Percentiles rank a stretch among this genome's conserved stretches.
Conservation (phyloP, 768 basidiomycete species). For the Hydnomerulius pinastri region DNA sequence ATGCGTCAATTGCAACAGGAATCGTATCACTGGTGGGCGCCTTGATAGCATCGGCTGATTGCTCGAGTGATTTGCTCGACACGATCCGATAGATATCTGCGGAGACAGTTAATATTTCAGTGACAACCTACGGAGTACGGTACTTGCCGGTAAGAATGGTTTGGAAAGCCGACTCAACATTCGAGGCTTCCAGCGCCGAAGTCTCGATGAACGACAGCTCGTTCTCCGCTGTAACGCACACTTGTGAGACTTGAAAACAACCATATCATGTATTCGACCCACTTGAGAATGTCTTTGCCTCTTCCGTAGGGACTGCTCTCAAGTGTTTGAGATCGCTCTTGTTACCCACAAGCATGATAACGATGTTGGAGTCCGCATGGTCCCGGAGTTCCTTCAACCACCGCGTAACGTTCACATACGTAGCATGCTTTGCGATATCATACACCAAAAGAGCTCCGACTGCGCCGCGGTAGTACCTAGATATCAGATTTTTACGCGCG, state of each 20-base stretch:
- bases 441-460: constrained; percentile 92
- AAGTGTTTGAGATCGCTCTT: constrained; percentile 99
- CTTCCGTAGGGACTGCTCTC: constrained; percentile 94
- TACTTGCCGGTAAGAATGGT: constrained; percentile 85
- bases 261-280: constrained; percentile 32
- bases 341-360: constrained; percentile 96
- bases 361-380: constrained; percentile 91
- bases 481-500: neutral
- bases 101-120: constrained; percentile 3
- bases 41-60: constrained; percentile 75
- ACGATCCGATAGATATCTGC: constrained; percentile 97
- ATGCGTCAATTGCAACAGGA: constrained; percentile 71
- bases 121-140: neutral
- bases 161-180: constrained; percentile 98
- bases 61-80: constrained; percentile 93
- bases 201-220: constrained; percentile 96
- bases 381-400: constrained; percentile 98
- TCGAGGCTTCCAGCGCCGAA: constrained; percentile 98
- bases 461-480: constrained; percentile 95
- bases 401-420: constrained; percentile 90
- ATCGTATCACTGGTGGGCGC: constrained; percentile 82
- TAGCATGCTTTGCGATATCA: constrained; percentile 92
- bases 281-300: constrained; percentile 92
- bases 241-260: neutral
- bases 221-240: constrained; percentile 68